Percentiles rank a stretch among this genome's conserved stretches.
Conservation (phyloP, 2,329 filamentous ascomycete species). For the Coleophoma eucalyptorum region DNA sequence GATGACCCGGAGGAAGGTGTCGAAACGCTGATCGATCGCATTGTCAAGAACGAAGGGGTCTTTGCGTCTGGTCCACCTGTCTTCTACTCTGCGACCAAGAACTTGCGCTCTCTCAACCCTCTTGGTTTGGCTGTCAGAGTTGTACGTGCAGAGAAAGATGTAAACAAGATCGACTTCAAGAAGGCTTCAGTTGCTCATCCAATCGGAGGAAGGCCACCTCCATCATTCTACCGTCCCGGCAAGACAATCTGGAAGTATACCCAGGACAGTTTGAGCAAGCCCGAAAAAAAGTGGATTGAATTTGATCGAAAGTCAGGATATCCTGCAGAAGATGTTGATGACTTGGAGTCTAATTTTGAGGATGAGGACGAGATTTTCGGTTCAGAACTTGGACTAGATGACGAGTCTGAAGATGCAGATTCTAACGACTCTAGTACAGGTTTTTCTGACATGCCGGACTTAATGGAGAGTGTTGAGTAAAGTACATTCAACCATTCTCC, state of each 20-base stretch:
- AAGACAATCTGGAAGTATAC: constrained; percentile 16
- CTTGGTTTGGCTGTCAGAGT: constrained; percentile 5
- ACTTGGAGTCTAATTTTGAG: neutral
- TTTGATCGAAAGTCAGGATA: constrained; percentile 10
- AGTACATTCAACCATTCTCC: too few species aligned
- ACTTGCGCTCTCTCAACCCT: constrained; percentile 7
- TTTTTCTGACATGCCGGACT: neutral
- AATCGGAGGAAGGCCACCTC: constrained; percentile 11
- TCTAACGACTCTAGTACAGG: neutral
- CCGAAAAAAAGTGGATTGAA: constrained; percentile 15
- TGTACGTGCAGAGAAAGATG: constrained; percentile 2
- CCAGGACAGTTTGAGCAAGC: constrained; percentile 1
- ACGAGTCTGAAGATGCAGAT: neutral
- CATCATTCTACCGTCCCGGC: constrained; percentile 7
- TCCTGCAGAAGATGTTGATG: constrained; percentile 2
- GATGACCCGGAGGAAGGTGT: constrained; percentile 2
- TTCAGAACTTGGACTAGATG: neutral
- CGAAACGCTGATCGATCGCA: constrained; percentile 8
- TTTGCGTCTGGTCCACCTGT: constrained; percentile 6
- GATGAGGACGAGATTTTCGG: neutral
- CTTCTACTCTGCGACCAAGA: constrained; percentile 7
- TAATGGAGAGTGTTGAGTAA: neutral
- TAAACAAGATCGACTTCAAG: neutral
- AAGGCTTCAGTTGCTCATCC: constrained; percentile 6
- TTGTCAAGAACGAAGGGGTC: constrained; percentile 13